These are phyloP conservation scores for Ramularia endophylla DNA, from an alignment of 2,329 filamentous ascomycete species.

Conservation along the genomic window DNA sequence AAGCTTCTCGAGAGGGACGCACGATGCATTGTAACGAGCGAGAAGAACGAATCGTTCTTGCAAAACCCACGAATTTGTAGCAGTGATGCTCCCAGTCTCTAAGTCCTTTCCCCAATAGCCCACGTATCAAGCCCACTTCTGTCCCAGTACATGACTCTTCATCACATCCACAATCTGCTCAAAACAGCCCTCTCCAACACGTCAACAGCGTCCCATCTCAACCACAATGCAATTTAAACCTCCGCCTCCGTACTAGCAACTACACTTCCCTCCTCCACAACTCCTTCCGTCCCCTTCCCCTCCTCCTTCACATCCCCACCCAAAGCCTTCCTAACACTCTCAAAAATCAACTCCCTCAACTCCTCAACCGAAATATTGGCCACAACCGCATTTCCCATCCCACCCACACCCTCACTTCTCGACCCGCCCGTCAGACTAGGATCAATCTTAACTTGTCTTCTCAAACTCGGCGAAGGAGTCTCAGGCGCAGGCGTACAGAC, in stretches of 20 bases:
- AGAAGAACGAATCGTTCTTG: no score
- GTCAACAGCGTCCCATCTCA: background rate
- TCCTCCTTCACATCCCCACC: slow-evolving; percentile 2
- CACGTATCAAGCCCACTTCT: background rate
- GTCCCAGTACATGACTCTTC: no score
- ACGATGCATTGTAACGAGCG: no score
- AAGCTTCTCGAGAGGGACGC: no score
- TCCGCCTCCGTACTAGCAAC: background rate
- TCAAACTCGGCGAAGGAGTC: background rate
- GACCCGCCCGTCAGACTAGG: slow-evolving; percentile 10
- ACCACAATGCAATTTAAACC: background rate
- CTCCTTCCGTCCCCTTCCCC: slow-evolving; percentile 1
- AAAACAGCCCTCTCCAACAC: no score
- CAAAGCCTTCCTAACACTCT: slow-evolving; percentile 15
- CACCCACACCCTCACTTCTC: slow-evolving; percentile 1
- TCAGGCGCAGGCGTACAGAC: slow-evolving; percentile 20
- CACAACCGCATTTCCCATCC: slow-evolving; percentile 4
- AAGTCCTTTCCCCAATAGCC: background rate
- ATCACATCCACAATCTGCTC: no score
- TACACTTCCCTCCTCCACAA: slow-evolving; percentile 1
- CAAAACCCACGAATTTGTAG: no score
- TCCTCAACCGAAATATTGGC: slow-evolving; percentile 18
- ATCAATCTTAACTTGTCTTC: slow-evolving; percentile 10
- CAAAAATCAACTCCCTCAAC: slow-evolving; percentile 17
- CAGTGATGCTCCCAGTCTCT: background rate